Conservation (phyloP, 2,329 filamentous ascomycete species). For the Dryadomyces quercus-mongolicae region DNA sequence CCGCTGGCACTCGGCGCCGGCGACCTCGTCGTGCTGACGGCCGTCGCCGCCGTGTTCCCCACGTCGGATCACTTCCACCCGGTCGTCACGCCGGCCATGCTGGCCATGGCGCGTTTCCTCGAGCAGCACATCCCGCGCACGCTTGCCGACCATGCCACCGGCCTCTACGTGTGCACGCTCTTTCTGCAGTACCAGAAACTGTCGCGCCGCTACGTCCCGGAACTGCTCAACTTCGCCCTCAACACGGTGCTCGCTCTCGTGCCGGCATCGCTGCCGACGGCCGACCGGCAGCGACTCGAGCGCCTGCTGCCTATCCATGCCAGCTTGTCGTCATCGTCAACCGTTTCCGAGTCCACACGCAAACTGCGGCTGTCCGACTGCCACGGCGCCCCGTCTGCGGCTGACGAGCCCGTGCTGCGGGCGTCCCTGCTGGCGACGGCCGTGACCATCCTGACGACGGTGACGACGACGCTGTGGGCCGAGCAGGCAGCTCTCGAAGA, state of each 20-base stretch:
- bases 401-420: slow-evolving; percentile 28
- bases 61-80: slow-evolving; percentile 97
- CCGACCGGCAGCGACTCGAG: slow-evolving; percentile 23
- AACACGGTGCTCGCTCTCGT: slow-evolving; percentile 60
- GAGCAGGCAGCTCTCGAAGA: slow-evolving; percentile 65
- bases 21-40: slow-evolving; percentile 74
- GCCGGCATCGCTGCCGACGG: slow-evolving; percentile 24
- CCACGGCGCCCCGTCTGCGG: slow-evolving; percentile 18
- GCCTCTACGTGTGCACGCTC: slow-evolving; percentile 68
- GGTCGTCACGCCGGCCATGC: slow-evolving; percentile 79
- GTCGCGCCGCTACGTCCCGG: slow-evolving; percentile 80
- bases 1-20: slow-evolving; percentile 38
- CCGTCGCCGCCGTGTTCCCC: slow-evolving; percentile 74
- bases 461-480: slow-evolving; percentile 63
- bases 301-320: slow-evolving; percentile 16
- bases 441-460: slow-evolving; percentile 51
- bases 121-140: slow-evolving; percentile 60
- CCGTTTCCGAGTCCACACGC: slow-evolving; percentile 33
- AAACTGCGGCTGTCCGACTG: slow-evolving; percentile 9
- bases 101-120: slow-evolving; percentile 74
- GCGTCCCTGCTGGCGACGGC: slow-evolving; percentile 50
- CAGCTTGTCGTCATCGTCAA: slow-evolving; percentile 33
- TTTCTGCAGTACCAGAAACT: slow-evolving; percentile 71
- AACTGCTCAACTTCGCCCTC: slow-evolving; percentile 69
- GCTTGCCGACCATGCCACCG: slow-evolving; percentile 56